phyloP scores from a whole-genome alignment of 2,329 filamentous ascomycete genomes.

The Penicillium sp. region DNA sequence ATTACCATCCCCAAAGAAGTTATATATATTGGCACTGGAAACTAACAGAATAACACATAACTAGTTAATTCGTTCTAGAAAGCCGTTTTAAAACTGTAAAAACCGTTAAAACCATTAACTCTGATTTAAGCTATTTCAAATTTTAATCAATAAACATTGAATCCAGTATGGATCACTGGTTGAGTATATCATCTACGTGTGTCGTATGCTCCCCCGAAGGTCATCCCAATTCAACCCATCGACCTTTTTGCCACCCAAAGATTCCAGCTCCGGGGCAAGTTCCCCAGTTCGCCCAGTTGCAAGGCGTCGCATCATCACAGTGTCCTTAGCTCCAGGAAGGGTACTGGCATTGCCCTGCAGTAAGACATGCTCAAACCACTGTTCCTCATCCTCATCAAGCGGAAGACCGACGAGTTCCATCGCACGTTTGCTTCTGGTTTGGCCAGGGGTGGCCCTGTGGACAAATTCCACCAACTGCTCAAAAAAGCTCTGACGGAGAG shows the following conservation, averaged over 20 bases:
- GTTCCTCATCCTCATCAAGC: slow-evolving; percentile 67
- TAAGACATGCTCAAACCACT: slow-evolving; percentile 70
- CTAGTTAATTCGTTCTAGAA: too few relatives aligned
- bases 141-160: slow-evolving; percentile 8
- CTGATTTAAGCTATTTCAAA: slow-evolving; percentile 8
- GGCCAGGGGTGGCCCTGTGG: slow-evolving; percentile 44
- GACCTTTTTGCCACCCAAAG: slow-evolving; percentile 45
- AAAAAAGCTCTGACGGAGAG: slow-evolving; percentile 63
- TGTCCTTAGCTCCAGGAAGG: slow-evolving; percentile 67
- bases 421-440: slow-evolving; percentile 53
- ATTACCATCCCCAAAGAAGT: neutral
- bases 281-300: slow-evolving; percentile 57
- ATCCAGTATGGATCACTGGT: slow-evolving; percentile 6
- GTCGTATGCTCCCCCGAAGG: slow-evolving; percentile 38
- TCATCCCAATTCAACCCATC: slow-evolving; percentile 55
- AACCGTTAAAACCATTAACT: slow-evolving; percentile 9
- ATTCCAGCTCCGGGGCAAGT: slow-evolving; percentile 34
- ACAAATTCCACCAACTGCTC: slow-evolving; percentile 63
- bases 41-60: neutral
- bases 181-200: slow-evolving; percentile 21
- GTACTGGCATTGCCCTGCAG: slow-evolving; percentile 63
- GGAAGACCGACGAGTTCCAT: slow-evolving; percentile 71
- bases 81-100: too few relatives aligned
- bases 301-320: slow-evolving; percentile 70
- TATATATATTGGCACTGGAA: neutral